phyloP scores from a whole-genome alignment of 495 filamentous ascomycete genomes.

The Penicillium pancosmium region DNA sequence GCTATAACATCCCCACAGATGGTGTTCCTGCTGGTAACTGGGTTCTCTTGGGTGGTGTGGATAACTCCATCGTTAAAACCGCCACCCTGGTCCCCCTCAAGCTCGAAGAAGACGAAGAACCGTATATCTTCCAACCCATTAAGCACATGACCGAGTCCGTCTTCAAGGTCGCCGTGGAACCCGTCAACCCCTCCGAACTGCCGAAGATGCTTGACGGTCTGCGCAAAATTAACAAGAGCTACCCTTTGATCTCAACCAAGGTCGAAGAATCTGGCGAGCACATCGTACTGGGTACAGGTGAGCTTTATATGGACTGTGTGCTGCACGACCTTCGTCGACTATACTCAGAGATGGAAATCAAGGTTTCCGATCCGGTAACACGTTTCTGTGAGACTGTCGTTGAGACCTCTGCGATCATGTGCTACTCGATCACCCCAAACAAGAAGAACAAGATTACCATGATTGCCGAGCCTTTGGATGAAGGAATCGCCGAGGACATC shows the following conservation, averaged over 20 bases:
- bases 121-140: slow-evolving; percentile 91
- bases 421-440: slow-evolving; percentile 95
- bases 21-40: slow-evolving; percentile 96
- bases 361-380: slow-evolving; percentile 96
- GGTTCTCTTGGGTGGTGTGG: slow-evolving; percentile 86
- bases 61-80: slow-evolving; percentile 98
- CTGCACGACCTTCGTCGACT: slow-evolving; percentile 90
- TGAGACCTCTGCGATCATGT: slow-evolving; percentile 95
- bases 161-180: slow-evolving; percentile 96
- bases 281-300: slow-evolving; percentile 90
- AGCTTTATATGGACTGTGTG: slow-evolving; percentile 98
- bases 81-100: slow-evolving; percentile 88
- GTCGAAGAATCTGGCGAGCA: slow-evolving; percentile 99
- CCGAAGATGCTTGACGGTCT: slow-evolving; percentile 98
- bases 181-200: slow-evolving; percentile 97
- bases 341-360: slow-evolving; percentile 99
- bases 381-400: slow-evolving; percentile 98
- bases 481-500: slow-evolving; percentile 94
- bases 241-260: slow-evolving; percentile 92
- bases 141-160: slow-evolving; percentile 96
- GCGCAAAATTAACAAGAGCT: slow-evolving; percentile 95
- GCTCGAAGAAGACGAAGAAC: slow-evolving; percentile 83
- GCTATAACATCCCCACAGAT: slow-evolving; percentile 88
- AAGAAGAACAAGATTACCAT: slow-evolving; percentile 99
- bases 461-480: slow-evolving; percentile 92